These are phyloP conservation scores for Tylopilus sp. DNA, from an alignment of 1,284 basidiomycete species.

Conservation along the genomic window DNA sequence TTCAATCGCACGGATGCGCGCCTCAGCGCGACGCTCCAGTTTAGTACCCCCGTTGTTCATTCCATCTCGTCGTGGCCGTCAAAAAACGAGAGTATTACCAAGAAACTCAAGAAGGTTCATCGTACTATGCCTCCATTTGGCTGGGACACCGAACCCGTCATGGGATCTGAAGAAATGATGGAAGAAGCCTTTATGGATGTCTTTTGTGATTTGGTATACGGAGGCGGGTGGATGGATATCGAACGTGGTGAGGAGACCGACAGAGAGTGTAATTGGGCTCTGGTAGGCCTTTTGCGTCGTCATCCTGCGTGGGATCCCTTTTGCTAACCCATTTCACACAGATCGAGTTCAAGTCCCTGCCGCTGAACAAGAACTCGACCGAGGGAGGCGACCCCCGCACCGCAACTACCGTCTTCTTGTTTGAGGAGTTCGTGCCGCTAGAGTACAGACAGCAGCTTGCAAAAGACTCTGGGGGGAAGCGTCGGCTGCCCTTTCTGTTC, in stretches of 20 bases:
- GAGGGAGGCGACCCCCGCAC: slow-evolving; percentile 48
- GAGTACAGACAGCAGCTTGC: slow-evolving; percentile 80
- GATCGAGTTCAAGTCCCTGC: slow-evolving; percentile 81
- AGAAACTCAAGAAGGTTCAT: slow-evolving; percentile 79
- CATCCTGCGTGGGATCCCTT: neutral
- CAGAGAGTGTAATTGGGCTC: slow-evolving; percentile 85
- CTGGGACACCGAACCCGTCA: slow-evolving; percentile 79
- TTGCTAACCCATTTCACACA: slow-evolving; percentile 38
- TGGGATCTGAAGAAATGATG: slow-evolving; percentile 68
- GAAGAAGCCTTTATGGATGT: slow-evolving; percentile 87
- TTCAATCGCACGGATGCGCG: slow-evolving; percentile 75
- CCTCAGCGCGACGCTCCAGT: slow-evolving; percentile 75
- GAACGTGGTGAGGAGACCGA: slow-evolving; percentile 72
- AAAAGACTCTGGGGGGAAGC: slow-evolving; percentile 39
- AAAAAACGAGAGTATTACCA: slow-evolving; percentile 66
- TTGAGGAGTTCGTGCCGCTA: slow-evolving; percentile 84
- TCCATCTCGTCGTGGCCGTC: slow-evolving; percentile 69
- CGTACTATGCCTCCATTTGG: slow-evolving; percentile 76
- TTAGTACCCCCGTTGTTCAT: slow-evolving; percentile 64
- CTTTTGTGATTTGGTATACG: slow-evolving; percentile 81
- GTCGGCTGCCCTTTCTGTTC: slow-evolving; percentile 50
- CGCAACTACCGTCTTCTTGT: slow-evolving; percentile 63
- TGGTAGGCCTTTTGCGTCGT: slow-evolving; percentile 53
- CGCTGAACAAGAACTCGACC: slow-evolving; percentile 33
- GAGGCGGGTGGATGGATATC: slow-evolving; percentile 73